These are phyloP conservation scores for Pochonia chlamydosporia DNA, from an alignment of 2,329 filamentous ascomycete genomes.

Conservation along the genomic window DNA sequence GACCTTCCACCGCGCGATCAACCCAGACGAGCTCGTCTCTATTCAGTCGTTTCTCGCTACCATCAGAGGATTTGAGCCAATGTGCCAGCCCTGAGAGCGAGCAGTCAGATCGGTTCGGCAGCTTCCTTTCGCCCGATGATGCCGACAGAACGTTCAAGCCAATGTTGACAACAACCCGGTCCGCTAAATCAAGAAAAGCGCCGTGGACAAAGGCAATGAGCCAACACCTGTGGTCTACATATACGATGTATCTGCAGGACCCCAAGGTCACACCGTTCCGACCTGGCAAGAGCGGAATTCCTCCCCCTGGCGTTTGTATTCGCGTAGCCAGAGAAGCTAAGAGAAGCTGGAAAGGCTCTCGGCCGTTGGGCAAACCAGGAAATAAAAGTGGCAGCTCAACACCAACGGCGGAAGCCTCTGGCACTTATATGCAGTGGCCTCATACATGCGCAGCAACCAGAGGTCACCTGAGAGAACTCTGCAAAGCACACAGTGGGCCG, in stretches of 20 bases:
- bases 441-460: constrained; percentile 59
- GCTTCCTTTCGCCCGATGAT: constrained; percentile 21
- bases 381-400: constrained; percentile 49
- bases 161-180: constrained; percentile 7
- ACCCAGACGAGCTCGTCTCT: constrained; percentile 53
- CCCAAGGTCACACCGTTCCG: constrained; percentile 62
- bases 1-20: constrained; percentile 54
- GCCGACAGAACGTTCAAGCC: constrained; percentile 24
- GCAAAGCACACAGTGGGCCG: constrained; percentile 47
- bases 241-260: constrained; percentile 59
- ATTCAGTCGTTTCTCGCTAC: constrained; percentile 50
- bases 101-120: constrained; percentile 17
- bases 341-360: constrained; percentile 61
- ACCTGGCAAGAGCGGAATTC: constrained; percentile 56
- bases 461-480: constrained; percentile 56
- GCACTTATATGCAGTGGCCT: constrained; percentile 55
- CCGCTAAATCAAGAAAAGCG: constrained; percentile 39
- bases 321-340: constrained; percentile 62
- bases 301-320: constrained; percentile 58
- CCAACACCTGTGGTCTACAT: constrained; percentile 60
- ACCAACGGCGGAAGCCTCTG: constrained; percentile 42
- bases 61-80: constrained; percentile 48
- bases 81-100: constrained; percentile 45
- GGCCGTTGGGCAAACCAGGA: constrained; percentile 26
- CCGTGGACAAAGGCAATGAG: constrained; percentile 62